These are phyloP conservation scores for Eustoma russellianum DNA, from an alignment of 257 asterid species.

Conservation along the genomic window DNA sequence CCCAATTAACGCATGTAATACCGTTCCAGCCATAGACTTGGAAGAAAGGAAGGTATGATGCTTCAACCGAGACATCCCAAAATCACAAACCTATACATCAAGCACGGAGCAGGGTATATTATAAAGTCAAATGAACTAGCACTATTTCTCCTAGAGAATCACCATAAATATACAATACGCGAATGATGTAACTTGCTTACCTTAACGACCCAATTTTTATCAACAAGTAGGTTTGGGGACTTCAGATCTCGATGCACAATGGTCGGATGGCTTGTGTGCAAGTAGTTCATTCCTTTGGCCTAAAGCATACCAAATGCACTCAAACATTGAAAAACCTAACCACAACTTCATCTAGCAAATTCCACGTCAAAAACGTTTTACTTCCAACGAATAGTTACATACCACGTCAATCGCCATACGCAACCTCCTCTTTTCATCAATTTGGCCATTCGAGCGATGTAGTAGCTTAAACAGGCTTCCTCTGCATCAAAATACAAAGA, in stretches of 20 bases:
- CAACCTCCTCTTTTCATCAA: slow-evolving; percentile 81
- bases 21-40: slow-evolving; percentile 95
- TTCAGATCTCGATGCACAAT: slow-evolving; percentile 96
- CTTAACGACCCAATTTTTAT: slow-evolving; percentile 93
- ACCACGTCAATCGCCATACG: slow-evolving; percentile 99
- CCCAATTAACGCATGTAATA: slow-evolving; percentile 23
- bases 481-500: slow-evolving; percentile 39
- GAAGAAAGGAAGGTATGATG: slow-evolving; percentile 93
- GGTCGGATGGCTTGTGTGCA: slow-evolving; percentile 86
- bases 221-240: slow-evolving; percentile 96
- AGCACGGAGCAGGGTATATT: slow-evolving; percentile 17
- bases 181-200: slow-evolving; percentile 20
- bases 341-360: slow-evolving; percentile 8
- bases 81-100: slow-evolving; percentile 74
- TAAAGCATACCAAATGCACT: slow-evolving; percentile 27
- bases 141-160: too few species aligned
- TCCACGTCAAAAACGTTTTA: slow-evolving; percentile 3
- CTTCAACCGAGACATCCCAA: slow-evolving; percentile 95
- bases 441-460: slow-evolving; percentile 63
- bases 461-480: slow-evolving; percentile 90
- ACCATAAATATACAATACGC: too few species aligned
- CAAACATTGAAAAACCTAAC: slow-evolving; percentile 9
- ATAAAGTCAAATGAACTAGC: neutral
- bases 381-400: slow-evolving; percentile 17
- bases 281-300: slow-evolving; percentile 99